Evolutionary conservation across 2,329 filamentous ascomycete species (phyloP), one percentile per base, ranked within the genome.

Genomic region (Periconia sp.): DNA sequence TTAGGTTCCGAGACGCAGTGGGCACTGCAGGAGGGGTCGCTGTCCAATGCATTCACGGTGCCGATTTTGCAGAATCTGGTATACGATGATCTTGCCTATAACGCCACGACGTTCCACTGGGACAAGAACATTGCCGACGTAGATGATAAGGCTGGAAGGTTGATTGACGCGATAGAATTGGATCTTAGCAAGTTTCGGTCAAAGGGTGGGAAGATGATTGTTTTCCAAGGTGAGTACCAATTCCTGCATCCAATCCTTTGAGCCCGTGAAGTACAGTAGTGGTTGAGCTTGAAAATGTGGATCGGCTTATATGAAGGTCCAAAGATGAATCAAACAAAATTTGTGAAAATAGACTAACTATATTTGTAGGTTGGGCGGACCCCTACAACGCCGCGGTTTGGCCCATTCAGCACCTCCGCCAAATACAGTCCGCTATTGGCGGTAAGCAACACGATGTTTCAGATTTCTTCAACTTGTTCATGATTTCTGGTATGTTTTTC

Each of bases 31-130:
- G 72, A 77, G 61, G 66, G 64, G 3, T 30, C 45, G 1, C 61
- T 78, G 0, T 65, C 72, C 3, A 41, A 70, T 5, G 64, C 61
- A 3, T 78, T 74, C 56, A 68, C 69, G 13, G 62, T 74, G 2
- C 74, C 73, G 1, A 70, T 77, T 10, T 54, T 79, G n/a, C 74
- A 77, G 52, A 76, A 78, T 47, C 62, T 78, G 14, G 73, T 76
- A 6, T 77, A 72, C 52, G 46, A 75, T 41, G 61, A 76, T 49
- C 52, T 75, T 7, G 58, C 47, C 20, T 78, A 74, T 50, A 60
- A 77, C 53, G 51, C 64, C 11, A 53, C 50, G 2, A 59, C 41
- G 2, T 78, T 77, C 55, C 63, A 77, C 50, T 78, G 69, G 66
- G 71, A 65, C 5, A 59, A 59, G 3, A 71, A 77, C 52, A 65